Conservation (phyloP, 179 eudicot species). For the Corrigiola litoralis region DNA sequence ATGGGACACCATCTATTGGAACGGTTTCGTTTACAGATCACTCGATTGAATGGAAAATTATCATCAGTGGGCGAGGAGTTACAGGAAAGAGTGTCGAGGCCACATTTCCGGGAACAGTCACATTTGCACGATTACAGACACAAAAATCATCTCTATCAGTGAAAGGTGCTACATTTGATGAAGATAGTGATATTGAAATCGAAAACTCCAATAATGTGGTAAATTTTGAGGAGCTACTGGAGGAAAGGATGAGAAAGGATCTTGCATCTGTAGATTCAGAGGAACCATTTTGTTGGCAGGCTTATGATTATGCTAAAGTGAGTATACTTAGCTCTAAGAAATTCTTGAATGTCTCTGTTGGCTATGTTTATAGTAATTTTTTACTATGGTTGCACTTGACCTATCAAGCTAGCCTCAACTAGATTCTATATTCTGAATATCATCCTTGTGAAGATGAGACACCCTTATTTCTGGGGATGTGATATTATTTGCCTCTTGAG, state of each 20-base stretch:
- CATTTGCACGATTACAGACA: conserved; percentile 72
- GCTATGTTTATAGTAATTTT: not conserved
- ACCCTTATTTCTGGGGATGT: no score
- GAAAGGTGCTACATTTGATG: conserved; percentile 46
- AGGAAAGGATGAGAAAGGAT: conserved; percentile 80
- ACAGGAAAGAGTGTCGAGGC: conserved; percentile 92
- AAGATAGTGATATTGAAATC: conserved; percentile 72
- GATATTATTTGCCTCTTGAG: no score
- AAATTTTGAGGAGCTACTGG: conserved; percentile 72
- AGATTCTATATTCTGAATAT: no score
- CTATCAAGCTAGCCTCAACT: no score
- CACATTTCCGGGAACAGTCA: conserved; percentile 87
- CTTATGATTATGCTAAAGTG: conserved; percentile 90
- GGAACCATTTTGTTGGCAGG: conserved; percentile 98
- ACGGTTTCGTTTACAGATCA: conserved; percentile 71
- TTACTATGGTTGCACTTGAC: no score
- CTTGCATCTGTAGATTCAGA: conserved; percentile 86
- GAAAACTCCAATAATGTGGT: conserved; percentile 55
- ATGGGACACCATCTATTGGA: conserved; percentile 90
- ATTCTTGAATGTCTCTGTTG: conserved; percentile 4
- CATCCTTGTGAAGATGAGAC: no score
- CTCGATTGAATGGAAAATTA: conserved; percentile 87
- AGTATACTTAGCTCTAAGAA: conserved; percentile 13
- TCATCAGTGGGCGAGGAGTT: conserved; percentile 68
- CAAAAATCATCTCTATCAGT: conserved; percentile 44